phyloP scores from a whole-genome alignment of 805 yeast genomes.

The Kuraishia capsulata region DNA sequence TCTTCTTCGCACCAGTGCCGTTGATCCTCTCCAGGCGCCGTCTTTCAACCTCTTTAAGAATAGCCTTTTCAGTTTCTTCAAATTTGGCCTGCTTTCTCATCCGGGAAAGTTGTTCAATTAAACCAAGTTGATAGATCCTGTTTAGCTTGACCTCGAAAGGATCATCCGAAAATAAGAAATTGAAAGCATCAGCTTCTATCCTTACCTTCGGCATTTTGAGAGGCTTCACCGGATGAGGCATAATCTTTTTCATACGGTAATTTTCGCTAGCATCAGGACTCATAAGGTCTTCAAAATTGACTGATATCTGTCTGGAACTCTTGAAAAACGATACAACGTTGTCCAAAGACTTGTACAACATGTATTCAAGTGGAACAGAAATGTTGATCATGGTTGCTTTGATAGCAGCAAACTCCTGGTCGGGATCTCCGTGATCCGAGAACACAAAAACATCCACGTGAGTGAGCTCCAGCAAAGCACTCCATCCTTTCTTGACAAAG shows the following conservation, averaged over 20 bases:
- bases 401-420: slow-evolving; percentile 5
- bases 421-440: slow-evolving; percentile 1
- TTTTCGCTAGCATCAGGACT: slow-evolving; percentile 18
- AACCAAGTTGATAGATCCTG: slow-evolving; percentile 46
- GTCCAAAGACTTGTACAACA: slow-evolving; percentile 71
- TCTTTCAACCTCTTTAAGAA: neutral
- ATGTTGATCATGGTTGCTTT: neutral
- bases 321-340: slow-evolving; percentile 65
- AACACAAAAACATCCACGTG: neutral
- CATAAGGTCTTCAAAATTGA: slow-evolving; percentile 27
- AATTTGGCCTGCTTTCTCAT: slow-evolving; percentile 25
- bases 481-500: slow-evolving; percentile 16
- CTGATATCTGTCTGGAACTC: slow-evolving; percentile 49
- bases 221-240: slow-evolving; percentile 27
- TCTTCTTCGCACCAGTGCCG: neutral
- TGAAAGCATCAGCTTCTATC: slow-evolving; percentile 30
- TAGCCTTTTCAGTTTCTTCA: slow-evolving; percentile 1
- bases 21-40: neutral
- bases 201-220: slow-evolving; percentile 30
- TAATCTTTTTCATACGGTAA: slow-evolving; percentile 25
- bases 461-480: slow-evolving; percentile 10
- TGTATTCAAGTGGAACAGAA: slow-evolving; percentile 61
- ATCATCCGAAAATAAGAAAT: slow-evolving; percentile 49
- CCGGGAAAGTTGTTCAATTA: slow-evolving; percentile 45
- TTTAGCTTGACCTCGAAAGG: slow-evolving; percentile 54